Evolutionary conservation across 108 stramenopile species (phyloP), one percentile per base, ranked within the genome.

Genomic region (Nannochloropsis gaditana): DNA sequence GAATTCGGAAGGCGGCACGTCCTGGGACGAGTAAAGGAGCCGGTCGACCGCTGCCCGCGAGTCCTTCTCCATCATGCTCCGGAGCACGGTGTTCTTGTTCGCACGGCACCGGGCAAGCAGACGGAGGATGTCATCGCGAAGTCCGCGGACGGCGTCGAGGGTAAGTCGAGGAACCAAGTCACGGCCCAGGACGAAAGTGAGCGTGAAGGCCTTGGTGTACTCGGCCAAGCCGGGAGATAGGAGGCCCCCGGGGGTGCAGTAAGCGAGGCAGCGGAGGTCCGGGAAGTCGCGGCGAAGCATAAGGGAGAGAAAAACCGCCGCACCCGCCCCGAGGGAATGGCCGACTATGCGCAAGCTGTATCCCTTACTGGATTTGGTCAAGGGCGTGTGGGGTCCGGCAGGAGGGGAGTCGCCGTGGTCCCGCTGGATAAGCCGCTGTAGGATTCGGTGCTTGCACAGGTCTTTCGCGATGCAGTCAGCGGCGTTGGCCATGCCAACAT

Each of bases 241-340:
- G n/a, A 94, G 91, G 19, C 93, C 95, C 45, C 96, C 95, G 6
- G 96, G 96, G 9, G 98, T 96, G 79, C 93, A 92, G 89, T 94
- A 96, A 45, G 93, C 94, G 42, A 93, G 88, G 43, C 94, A 94
- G 45, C 92, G 85, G 43, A 99, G 90, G 79, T 85, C 82, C 9
- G 96, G 95, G 85, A 84, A 96, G n/a, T 88, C 90, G 11, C 89
- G 81, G 79, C 90, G 47, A 15, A 98, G 88, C 92, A 97, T 94
- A 45, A 95, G 92, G 11, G 93, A 88, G 43, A 99, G 89, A 11
- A 99, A 89, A 9, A 93, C 94, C 41, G 95, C 94, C 43, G 92
- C 92, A 1, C 94, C 96, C 2, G 95, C 98, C 42, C 98, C 98
- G n/a, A 99, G 90, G 44, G 91, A 92, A 84, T 99, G 98, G 31